Conservation (phyloP, 2,329 filamentous ascomycete species). For the Pseudogymnoascus sp. region DNA sequence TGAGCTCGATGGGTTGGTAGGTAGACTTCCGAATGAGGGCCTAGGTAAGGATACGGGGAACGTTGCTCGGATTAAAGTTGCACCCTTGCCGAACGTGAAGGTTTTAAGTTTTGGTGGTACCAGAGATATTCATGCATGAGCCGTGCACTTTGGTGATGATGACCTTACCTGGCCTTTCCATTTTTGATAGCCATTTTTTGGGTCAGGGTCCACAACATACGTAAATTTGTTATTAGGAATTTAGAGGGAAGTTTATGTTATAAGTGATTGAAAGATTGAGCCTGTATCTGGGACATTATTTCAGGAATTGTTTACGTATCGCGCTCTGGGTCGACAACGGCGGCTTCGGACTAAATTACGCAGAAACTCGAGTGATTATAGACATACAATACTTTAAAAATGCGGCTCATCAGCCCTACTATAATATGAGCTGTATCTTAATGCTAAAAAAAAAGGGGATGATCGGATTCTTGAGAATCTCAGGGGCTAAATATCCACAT, state of each 20-base stretch:
- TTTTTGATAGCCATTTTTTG: neutral
- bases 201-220: neutral
- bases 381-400: neutral
- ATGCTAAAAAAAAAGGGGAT: neutral
- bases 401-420: neutral
- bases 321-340: neutral
- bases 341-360: neutral
- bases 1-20: constrained; percentile 6
- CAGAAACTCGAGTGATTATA: neutral
- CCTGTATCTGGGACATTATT: neutral
- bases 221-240: neutral
- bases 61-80: constrained; percentile 4
- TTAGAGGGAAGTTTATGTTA: neutral
- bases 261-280: neutral
- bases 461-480: neutral
- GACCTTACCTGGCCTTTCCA: neutral
- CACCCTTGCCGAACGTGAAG: constrained; percentile 4
- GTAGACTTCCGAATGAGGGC: neutral
- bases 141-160: constrained; percentile 4
- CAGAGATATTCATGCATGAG: neutral
- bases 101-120: constrained; percentile 8
- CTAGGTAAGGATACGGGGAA: constrained; percentile 6
- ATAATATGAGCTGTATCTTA: neutral
- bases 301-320: neutral
- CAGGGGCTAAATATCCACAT: neutral